A percentile compares a stretch with the other conserved stretches of the same genome.
Evolutionary conservation across 140 eudicot species (phyloP).

Genomic region (Anethum foeniculum): DNA sequence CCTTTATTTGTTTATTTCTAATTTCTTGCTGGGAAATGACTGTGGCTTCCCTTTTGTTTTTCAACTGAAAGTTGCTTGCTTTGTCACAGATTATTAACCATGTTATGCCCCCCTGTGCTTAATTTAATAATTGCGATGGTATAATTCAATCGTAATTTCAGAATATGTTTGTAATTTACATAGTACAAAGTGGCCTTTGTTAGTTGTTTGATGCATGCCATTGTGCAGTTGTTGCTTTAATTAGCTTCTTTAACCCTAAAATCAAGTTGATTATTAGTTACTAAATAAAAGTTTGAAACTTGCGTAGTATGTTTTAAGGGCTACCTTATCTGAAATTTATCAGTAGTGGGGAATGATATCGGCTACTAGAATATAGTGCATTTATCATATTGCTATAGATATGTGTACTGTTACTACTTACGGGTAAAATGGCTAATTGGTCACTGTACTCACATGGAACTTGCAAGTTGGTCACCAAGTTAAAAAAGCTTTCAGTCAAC

Average conservation of each 20-base stretch:
- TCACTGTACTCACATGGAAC: too few species aligned
- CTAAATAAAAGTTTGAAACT: not conserved
- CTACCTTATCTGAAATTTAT: not conserved
- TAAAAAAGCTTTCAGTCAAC: too few species aligned
- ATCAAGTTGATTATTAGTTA: too few species aligned
- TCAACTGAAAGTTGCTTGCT: not conserved
- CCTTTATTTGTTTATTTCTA: not conserved
- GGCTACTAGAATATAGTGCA: not conserved
- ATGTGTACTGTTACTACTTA: not conserved
- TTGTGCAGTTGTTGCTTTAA: not conserved
- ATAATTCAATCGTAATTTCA: not conserved
- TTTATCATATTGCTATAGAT: not conserved
- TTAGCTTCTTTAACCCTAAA: too few species aligned
- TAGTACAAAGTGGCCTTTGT: not conserved
- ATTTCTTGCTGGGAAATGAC: not conserved
- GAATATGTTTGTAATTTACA: not conserved
- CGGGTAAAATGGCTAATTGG: too few species aligned
- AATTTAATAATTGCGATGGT: not conserved
- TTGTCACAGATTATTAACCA: not conserved
- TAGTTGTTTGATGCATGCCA: not conserved
- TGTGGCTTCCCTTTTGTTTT: not conserved
- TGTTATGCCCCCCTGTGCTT: not conserved
- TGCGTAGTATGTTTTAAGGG: not conserved
- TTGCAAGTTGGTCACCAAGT: too few species aligned
- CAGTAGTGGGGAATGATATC: not conserved